These are phyloP conservation scores for Pistacia integerrima DNA, from an alignment of 345 rosid genomes.

Conservation along the genomic window DNA sequence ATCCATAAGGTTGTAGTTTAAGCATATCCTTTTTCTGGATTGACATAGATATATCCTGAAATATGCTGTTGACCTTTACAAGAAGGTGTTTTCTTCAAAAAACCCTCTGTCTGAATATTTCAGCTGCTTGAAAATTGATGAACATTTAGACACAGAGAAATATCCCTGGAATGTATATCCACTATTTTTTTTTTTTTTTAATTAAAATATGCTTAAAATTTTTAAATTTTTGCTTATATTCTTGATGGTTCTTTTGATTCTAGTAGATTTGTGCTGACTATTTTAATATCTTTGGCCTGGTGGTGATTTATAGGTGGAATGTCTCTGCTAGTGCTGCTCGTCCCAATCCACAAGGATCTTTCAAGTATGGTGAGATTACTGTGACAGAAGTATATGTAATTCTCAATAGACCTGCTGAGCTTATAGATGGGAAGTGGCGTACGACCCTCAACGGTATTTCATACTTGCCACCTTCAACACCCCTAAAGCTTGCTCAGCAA, in stretches of 20 bases:
- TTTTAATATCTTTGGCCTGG: constrained; percentile 7
- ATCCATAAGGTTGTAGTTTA: constrained; percentile 80
- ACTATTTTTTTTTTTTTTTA: too few relatives aligned
- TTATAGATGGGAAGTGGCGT: constrained; percentile 62
- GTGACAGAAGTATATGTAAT: constrained; percentile 87
- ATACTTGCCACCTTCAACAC: constrained; percentile 82
- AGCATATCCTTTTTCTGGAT: constrained; percentile 26
- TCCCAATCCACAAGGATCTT: constrained; percentile 95
- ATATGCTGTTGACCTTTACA: constrained; percentile 5
- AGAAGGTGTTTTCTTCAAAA: not conserved
- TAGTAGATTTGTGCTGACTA: constrained; percentile 10
- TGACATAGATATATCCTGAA: constrained; percentile 4
- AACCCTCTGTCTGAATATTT: not conserved
- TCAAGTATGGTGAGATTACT: constrained; percentile 78
- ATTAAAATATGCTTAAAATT: not conserved
- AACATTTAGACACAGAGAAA: too few relatives aligned
- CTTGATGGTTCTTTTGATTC: constrained; percentile 11
- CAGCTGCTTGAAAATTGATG: constrained; percentile 2
- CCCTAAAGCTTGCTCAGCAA: constrained; percentile 79
- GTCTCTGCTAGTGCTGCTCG: constrained; percentile 92
- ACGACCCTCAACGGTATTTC: constrained; percentile 81
- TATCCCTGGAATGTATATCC: not conserved
- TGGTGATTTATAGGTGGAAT: constrained; percentile 63
- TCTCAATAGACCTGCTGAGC: constrained; percentile 70
- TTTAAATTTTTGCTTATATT: not conserved